Base-by-base conservation (phyloP, 305 asterid genomes). In the Lippia alba region DNA sequence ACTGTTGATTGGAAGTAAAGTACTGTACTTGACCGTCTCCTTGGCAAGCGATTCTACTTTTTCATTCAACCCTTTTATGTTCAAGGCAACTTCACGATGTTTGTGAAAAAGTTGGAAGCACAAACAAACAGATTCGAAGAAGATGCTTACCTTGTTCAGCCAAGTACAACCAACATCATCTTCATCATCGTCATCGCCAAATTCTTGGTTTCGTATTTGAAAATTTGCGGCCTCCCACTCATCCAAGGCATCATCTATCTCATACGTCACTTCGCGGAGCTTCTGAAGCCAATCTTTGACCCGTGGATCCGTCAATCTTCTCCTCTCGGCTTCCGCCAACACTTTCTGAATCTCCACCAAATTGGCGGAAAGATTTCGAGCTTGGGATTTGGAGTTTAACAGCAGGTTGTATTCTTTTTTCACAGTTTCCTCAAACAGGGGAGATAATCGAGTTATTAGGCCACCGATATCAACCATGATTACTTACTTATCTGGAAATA, bases 281-380 rank as follows among this genome's bases (percentile, higher is more conserved):
- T 45, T 15, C 34, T 62, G 63, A 5, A 71, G 34, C 75, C 75
- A 71, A 7, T 7, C 18, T 40, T 34, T 71, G 40, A 71, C 33
- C 11, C 69, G 16, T 4, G 46, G 55, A 18, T 71, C 68, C 1
- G 8, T 56, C 63, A 61, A 2, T 20, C 32, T 18, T 15, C 53
- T 53, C 54, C 58, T 71, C 69, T 71, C 75, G 4, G 75, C 75
- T 12, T 61, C 75, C 14, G 61, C 15, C 53, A 71, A 14, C 15
- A 71, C 45, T 12, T 50, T 30, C 14, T 49, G 53, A 30, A 70
- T 70, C 24, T 60, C 19, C 12, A 59, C 50, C 15, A 70, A 19
- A 4, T 19, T 56, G 8, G 51, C 8, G 30, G 51, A 11, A 0
- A 67, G 40, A 12, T 39, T 17, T 48, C 6, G 53, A 4, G n/a